Evolutionary conservation across 768 basidiomycete genomes (phyloP), one percentile per base, ranked within the genome.

Genomic region (Pleurotus eryngii): DNA sequence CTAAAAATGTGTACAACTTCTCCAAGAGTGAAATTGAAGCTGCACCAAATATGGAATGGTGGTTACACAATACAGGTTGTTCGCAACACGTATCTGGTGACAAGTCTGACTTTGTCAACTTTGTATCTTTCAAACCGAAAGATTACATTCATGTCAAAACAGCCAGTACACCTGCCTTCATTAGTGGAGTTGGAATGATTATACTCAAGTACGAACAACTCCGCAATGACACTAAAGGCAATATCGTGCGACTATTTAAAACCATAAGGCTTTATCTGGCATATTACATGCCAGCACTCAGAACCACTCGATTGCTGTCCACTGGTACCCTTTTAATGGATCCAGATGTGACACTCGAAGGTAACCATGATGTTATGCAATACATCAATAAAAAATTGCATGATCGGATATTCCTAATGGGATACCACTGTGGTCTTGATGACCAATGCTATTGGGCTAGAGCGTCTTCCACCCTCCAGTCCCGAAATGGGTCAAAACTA

Each of bases 71-170:
- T 12, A 5, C 46, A 47, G 46, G 46, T 11, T 47, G 46, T 17
- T 47, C 46, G 11, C 11, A 14, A 12, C 46, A 47, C 11, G 18
- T 18, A 4, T 12, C 46, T 70, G 1, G 73, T 72, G 12, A 40
- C 49, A 43, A 42, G 47, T 17, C 55, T 37, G 20, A 18, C 26
- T 20, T 50, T 45, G 24, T 49, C 48, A 17, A 48, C 26, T 30
- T 43, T 20, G 3, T 1, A 7, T 3, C 14, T 11, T 47, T 47
- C 46, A 15, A 47, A 47, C 5, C 17, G 5, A 47, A 47, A 4
- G 46, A 47, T 22, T 17, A 22, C 4, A 47, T 47, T 8, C 17
- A 14, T 18, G 46, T 47, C 3, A 12, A 11, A 47, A 47, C 46
- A 47, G 46, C 46, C 46, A 47, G 18, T 12, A 24, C 12, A 47